phyloP scores from a whole-genome alignment of 2,329 filamentous ascomycete genomes.

The Ceratocystis cacaofunesta region DNA sequence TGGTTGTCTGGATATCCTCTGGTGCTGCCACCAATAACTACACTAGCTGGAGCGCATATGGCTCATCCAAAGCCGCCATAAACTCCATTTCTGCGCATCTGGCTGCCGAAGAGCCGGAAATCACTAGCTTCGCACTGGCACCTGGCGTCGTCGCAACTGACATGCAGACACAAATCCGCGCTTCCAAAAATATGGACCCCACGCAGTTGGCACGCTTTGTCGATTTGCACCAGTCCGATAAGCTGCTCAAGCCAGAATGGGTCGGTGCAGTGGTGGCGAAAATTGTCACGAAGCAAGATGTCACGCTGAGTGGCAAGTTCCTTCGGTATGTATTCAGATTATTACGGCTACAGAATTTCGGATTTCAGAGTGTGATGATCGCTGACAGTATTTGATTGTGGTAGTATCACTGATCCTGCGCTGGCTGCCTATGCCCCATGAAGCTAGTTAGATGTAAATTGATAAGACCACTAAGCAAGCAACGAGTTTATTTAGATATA shows the following conservation, averaged over 20 bases:
- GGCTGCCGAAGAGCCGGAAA: constrained; percentile 58
- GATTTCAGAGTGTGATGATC: no score
- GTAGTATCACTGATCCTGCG: constrained; percentile 23
- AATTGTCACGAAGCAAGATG: constrained; percentile 50
- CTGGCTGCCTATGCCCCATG: constrained; percentile 32
- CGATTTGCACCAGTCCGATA: constrained; percentile 52
- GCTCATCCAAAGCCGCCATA: constrained; percentile 66
- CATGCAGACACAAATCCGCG: constrained; percentile 75
- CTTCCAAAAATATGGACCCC: constrained; percentile 37
- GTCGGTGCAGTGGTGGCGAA: constrained; percentile 76
- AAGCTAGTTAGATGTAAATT: neutral
- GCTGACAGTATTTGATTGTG: neutral
- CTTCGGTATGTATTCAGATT: constrained; percentile 38
- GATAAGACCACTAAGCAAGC: neutral
- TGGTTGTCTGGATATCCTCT: constrained; percentile 64
- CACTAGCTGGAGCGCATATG: constrained; percentile 64
- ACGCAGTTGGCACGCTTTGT: constrained; percentile 53
- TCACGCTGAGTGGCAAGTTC: constrained; percentile 60
- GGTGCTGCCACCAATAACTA: constrained; percentile 57
- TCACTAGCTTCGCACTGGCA: constrained; percentile 56
- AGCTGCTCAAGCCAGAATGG: constrained; percentile 65
- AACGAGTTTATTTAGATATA: constrained; percentile 20
- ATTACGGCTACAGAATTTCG: neutral
- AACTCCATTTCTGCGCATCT: constrained; percentile 66
- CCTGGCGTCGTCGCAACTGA: constrained; percentile 77